These are phyloP conservation scores for Brassica juncea DNA, from an alignment of 345 rosid species.

Conservation along the genomic window DNA sequence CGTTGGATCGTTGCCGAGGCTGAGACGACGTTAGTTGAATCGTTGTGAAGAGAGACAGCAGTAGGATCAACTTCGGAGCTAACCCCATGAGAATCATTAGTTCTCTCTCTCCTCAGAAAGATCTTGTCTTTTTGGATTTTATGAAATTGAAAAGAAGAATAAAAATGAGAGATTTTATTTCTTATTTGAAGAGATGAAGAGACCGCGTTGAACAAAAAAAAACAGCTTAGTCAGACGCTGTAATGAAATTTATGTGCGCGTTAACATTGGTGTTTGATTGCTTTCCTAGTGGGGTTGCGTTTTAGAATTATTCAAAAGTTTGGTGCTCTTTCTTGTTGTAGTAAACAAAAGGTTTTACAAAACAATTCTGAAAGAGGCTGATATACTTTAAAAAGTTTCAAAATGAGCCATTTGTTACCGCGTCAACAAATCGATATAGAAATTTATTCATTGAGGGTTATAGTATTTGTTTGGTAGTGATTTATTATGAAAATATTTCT, in stretches of 20 bases:
- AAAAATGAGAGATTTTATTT: slow-evolving; percentile 11
- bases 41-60: slow-evolving; percentile 24
- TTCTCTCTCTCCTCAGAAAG: not conserved
- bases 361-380: not conserved
- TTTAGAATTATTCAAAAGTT: slow-evolving; percentile 15
- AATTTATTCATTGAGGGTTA: no score
- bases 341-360: slow-evolving; percentile 13
- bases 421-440: no score
- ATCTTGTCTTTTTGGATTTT: not conserved
- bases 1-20: not conserved
- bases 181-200: slow-evolving; percentile 13
- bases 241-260: slow-evolving; percentile 30
- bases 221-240: slow-evolving; percentile 43
- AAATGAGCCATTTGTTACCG: no score
- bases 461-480: no score
- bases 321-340: not conserved
- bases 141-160: not conserved
- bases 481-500: no score
- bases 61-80: slow-evolving; percentile 11
- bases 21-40: slow-evolving; percentile 50
- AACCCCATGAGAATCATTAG: slow-evolving; percentile 34
- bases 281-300: not conserved
- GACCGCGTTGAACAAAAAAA: slow-evolving; percentile 43
- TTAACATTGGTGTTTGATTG: slow-evolving; percentile 12
- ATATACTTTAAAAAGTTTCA: no score